Evolutionary conservation across 192 early-diverging fungal genomes (phyloP), one percentile per base, ranked within the genome.

Genomic region (Gamsiella multidivaricata): DNA sequence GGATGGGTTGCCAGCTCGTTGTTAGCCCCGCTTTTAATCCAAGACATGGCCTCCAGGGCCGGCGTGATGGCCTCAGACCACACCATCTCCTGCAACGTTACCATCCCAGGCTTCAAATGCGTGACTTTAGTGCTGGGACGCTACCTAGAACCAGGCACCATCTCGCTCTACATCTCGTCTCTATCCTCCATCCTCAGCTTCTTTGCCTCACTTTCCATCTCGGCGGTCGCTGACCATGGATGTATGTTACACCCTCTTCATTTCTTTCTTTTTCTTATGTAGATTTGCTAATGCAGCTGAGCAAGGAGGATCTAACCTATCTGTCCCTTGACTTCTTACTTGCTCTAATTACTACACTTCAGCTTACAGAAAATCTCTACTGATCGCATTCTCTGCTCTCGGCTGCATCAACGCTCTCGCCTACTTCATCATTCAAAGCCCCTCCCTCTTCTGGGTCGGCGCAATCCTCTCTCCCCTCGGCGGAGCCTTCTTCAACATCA

Each of bases 161-260:
- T 71, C 18, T 68, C 82, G 4, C 36, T 83, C 25, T 81, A 78
- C 36, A 78, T 81, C 18, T 67, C 70, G 2, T 70, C 79, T 11
- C 61, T 83, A 22, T 65, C 65, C 33, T 70, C 69, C 1, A 59
- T 80, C 23, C 43, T 83, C 14, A 70, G 76, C 53, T 80, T 80
- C 22, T 62, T 83, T 54, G 26, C 78, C 14, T 81, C 69, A 17
- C 59, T 80, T 4, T 70, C 73, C 33, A 61, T 83, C 22, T 69
- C 75, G 22, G 64, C 82, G 0, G 65, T 83, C 3, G 82, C 82
- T 34, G 82, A 83, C 59, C 67, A 81, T 46, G 72, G 79, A 37
- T 72, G 63, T 66, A 65, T 61, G 62, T 57, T 46, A n/a, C 25
- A 36, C 23, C 17, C 36, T 17, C 31, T 42, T 42, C 45, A 1